Conservation (phyloP, 2,329 filamentous ascomycete genomes). For the Cladosporium sp. region DNA sequence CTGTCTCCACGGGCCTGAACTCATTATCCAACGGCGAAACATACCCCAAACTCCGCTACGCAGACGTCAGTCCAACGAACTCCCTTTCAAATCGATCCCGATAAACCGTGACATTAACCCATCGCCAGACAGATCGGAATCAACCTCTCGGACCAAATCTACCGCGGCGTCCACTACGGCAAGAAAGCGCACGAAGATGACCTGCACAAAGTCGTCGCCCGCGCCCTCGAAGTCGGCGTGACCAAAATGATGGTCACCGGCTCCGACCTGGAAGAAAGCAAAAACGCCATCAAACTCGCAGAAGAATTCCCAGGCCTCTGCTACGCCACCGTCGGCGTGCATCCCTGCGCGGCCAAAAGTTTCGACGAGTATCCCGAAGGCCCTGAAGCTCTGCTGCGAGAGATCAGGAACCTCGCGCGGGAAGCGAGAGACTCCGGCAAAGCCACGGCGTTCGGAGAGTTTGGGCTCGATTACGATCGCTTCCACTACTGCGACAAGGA, state of each 20-base stretch:
- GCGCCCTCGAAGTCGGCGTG: slow-evolving; percentile 75
- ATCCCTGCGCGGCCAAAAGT: slow-evolving; percentile 80
- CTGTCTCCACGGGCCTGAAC: slow-evolving; percentile 22
- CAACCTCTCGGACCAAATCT: slow-evolving; percentile 92
- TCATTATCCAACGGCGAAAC: slow-evolving; percentile 16
- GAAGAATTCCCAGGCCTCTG: slow-evolving; percentile 71
- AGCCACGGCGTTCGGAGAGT: slow-evolving; percentile 83
- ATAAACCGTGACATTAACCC: slow-evolving; percentile 8
- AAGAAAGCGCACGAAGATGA: slow-evolving; percentile 72
- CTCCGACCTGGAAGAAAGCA: slow-evolving; percentile 75
- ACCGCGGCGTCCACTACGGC: slow-evolving; percentile 77
- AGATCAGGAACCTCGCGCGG: slow-evolving; percentile 62
- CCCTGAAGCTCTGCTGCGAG: slow-evolving; percentile 49
- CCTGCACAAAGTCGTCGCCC: slow-evolving; percentile 69
- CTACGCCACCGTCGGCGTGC: slow-evolving; percentile 88
- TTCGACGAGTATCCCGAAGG: slow-evolving; percentile 65
- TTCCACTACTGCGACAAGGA: slow-evolving; percentile 75
- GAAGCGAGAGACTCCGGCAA: slow-evolving; percentile 55
- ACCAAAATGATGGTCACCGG: slow-evolving; percentile 90
- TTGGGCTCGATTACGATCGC: slow-evolving; percentile 94
- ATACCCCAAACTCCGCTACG: slow-evolving; percentile 33
- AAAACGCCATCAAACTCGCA: slow-evolving; percentile 69
- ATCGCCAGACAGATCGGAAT: slow-evolving; percentile 66
- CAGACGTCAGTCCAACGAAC: slow-evolving; percentile 41
- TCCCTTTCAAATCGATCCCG: no score